phyloP scores from a whole-genome alignment of 106 monocot species.

The Amphibolis antarctica region DNA sequence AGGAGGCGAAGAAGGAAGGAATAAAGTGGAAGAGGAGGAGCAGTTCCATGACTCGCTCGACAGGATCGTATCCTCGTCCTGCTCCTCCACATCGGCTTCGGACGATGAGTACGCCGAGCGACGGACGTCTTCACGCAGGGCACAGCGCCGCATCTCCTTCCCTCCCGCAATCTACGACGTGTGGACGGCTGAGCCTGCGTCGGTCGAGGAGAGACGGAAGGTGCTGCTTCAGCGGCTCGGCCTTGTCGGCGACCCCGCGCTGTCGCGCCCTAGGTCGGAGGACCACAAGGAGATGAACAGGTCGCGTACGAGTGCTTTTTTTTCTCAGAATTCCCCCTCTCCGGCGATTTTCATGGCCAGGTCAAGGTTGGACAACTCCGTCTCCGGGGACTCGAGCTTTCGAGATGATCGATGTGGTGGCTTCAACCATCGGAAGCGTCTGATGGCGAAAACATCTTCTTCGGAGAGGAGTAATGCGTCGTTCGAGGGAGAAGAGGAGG shows the following conservation, averaged over 20 bases:
- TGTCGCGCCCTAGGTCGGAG: slow-evolving; percentile 10
- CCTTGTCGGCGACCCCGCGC: slow-evolving; percentile 39
- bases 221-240: slow-evolving; percentile 63
- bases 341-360: slow-evolving; percentile 14
- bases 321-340: background rate
- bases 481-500: slow-evolving; percentile 8
- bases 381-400: slow-evolving; percentile 1
- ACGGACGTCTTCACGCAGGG: slow-evolving; percentile 6
- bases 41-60: slow-evolving; percentile 81
- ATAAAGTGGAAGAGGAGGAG: slow-evolving; percentile 40
- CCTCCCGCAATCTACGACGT: slow-evolving; percentile 35
- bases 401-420: background rate
- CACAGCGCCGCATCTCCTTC: slow-evolving; percentile 9
- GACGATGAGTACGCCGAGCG: slow-evolving; percentile 22
- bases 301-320: slow-evolving; percentile 22
- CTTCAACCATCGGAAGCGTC: slow-evolving; percentile 12
- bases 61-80: slow-evolving; percentile 66
- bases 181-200: slow-evolving; percentile 62
- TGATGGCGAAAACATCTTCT: background rate
- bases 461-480: slow-evolving; percentile 26
- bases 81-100: slow-evolving; percentile 77
- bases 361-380: slow-evolving; percentile 45
- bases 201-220: slow-evolving; percentile 75
- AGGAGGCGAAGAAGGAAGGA: background rate
- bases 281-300: slow-evolving; percentile 20